phyloP scores from a whole-genome alignment of 1,139 yeast genomes.

The Yamadazyma kanchanaburiensis region DNA sequence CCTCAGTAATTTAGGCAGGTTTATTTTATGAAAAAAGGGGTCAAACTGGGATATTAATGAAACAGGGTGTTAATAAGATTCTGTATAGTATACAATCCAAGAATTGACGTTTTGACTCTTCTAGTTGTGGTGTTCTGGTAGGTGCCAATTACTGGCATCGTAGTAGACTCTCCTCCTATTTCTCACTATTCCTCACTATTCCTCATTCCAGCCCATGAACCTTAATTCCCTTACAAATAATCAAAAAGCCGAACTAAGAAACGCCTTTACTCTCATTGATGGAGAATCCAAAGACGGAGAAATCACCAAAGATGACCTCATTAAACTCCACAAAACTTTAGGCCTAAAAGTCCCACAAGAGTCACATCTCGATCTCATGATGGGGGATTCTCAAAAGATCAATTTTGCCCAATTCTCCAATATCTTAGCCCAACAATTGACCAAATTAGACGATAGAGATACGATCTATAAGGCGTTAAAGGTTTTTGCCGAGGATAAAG shows the following conservation, averaged over 20 bases:
- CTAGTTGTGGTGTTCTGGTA: too few species aligned
- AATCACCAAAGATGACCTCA: slow-evolving; percentile 59
- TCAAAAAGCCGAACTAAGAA: slow-evolving; percentile 43
- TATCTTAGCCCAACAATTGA: slow-evolving; percentile 59
- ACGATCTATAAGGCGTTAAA: slow-evolving; percentile 64
- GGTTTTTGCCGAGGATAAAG: slow-evolving; percentile 43
- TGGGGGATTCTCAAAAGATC: slow-evolving; percentile 39
- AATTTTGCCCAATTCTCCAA: slow-evolving; percentile 71
- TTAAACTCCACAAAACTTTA: slow-evolving; percentile 50
- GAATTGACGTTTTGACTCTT: too few species aligned
- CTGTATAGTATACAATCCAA: too few species aligned
- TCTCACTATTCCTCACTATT: too few species aligned
- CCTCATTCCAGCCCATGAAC: too few species aligned
- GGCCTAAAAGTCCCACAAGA: slow-evolving; percentile 41
- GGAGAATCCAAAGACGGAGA: slow-evolving; percentile 73
- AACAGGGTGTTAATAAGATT: too few species aligned
- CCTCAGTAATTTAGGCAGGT: too few species aligned
- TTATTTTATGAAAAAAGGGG: too few species aligned
- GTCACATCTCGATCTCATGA: slow-evolving; percentile 47
- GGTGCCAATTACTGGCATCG: too few species aligned
- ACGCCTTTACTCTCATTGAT: slow-evolving; percentile 66
- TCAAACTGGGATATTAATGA: too few species aligned
- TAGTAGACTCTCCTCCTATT: too few species aligned
- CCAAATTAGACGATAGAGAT: slow-evolving; percentile 54
- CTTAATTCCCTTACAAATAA: slow-evolving; percentile 37